Evolutionary conservation across 129 eudicot species (phyloP), one percentile per base, ranked within the genome.

Genomic region (Tagetes erecta): DNA sequence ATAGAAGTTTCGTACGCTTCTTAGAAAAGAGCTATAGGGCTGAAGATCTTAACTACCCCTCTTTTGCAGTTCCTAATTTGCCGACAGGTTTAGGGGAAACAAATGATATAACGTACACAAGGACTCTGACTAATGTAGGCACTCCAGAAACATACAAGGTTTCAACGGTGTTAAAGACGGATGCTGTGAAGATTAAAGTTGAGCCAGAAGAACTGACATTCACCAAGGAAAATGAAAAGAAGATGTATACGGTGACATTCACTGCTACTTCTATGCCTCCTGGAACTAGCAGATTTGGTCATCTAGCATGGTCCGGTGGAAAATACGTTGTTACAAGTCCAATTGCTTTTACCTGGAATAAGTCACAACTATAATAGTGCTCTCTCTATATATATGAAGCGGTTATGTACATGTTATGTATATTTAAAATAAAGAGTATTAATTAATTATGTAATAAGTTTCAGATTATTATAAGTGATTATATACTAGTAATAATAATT

Each of bases 41-140:
- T 6, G 77, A 63, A 63, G 82, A 78, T 62, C 72, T 78, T 46
- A 78, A 78, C 1, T 78, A 78, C 40, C 82, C 77, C 3, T 78
- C 82, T n/a, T 78, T 78, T 41, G 67, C 40, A 1, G 82, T 78
- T 70, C 77, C 76, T 67, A 20, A 20, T 71, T 71, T 78, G 53
- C 12, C 20, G 9, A 45, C 57, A 1, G 30, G n/a, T 70, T 37
- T 65, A 58, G 31, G 42, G 30, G 46, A 40, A 9, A 74, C 79
- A 1, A 49, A 78, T 4, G 76, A 52, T 11, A 77, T 83, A 2
- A 87, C 74, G 77, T 85, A 89, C 73, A 85, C 85, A 27, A 83
- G 97, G 78, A 92, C 80, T 39, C 44, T 89, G 1, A 92, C 96
- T 14, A 92, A 92, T 55, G 96, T 89, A 31, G 96, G 96, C 38